phyloP scores from a whole-genome alignment of 176 grass and related monocot genomes.

The Triticum urartu region DNA sequence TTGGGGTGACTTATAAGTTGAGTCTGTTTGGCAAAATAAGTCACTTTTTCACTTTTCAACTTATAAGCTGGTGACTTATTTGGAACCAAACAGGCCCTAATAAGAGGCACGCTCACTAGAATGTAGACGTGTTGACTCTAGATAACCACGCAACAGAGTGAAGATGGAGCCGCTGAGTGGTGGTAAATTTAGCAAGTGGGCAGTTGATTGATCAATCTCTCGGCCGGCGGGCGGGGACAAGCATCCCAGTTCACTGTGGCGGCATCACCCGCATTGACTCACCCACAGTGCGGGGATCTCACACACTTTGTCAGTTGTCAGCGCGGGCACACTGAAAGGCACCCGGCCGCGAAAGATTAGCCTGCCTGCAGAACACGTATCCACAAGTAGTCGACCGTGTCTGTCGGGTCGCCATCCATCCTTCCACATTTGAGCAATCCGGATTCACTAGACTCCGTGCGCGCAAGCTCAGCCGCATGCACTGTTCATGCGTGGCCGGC shows the following conservation, averaged over 20 bases:
- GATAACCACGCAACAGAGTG: neutral
- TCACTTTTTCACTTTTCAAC: no score
- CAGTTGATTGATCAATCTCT: neutral
- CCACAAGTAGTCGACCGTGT: neutral
- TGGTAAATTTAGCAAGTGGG: neutral
- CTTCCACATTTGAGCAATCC: slow-evolving; percentile 21
- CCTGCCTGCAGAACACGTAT: slow-evolving; percentile 1
- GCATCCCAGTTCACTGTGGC: slow-evolving; percentile 25
- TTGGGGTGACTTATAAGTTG: no score
- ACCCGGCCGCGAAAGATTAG: neutral
- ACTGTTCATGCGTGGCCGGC: neutral
- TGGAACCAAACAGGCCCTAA: no score
- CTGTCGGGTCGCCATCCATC: slow-evolving; percentile 18
- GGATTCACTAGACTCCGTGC: neutral
- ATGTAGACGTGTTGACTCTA: neutral
- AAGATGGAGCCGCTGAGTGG: no score
- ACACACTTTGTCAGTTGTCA: neutral
- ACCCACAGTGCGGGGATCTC: slow-evolving; percentile 35
- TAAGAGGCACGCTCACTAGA: neutral
- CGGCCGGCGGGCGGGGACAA: neutral
- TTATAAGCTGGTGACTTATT: no score
- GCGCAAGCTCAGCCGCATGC: neutral
- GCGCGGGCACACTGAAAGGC: slow-evolving; percentile 29
- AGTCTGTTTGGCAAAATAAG: no score
- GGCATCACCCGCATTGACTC: slow-evolving; percentile 46